Base-by-base conservation (phyloP, 2,329 filamentous ascomycete genomes). In the Lasiodiplodia sp. region DNA sequence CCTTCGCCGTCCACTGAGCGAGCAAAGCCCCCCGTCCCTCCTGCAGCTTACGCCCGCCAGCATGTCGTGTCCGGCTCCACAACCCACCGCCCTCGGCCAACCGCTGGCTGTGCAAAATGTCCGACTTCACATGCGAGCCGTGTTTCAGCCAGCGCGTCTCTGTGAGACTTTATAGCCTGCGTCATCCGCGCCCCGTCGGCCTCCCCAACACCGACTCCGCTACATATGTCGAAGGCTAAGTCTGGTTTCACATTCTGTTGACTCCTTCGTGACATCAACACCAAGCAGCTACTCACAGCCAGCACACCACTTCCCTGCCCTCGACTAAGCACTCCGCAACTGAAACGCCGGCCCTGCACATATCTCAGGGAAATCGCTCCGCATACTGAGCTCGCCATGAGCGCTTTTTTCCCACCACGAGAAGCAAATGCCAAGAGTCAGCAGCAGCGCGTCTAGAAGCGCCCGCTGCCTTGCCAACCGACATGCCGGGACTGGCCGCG, bases 131-230 rank as follows among this genome's bases (percentile, higher is more conserved):
- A 64, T 52, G 60, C 44, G 34, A 31, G 12, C 25, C 44, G 28
- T 64, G 60, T 64, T 64, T 64, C 60, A 64, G 60, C 60, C 40
- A 12, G n/a, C 60, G 28, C 51, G 44, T 64, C 44, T 23, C 52
- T 40, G 60, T 64, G 60, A 64, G 60, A 52, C 60, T 64, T 64
- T 64, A 64, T 64, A 64, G 40, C 31, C 60, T n/a, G 60, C 60
- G 60, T 52, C 60, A 62, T 62, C 25, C 58, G 23, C 18, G 23
- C 21, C 14, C 31, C 12, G 31, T 52, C 60, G 60, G 60, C 14
- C 44, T 52, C 60, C 60, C 60, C 44, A 52, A 52, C 31, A 21
- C 60, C 60, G 60, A 52, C 28, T 28, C 28, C 28, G 28, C 28
- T 28, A 28, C 28, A 28, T 28, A 28, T 28, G 6, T 28, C 28